These are phyloP conservation scores for Scheffersomyces quercinus DNA, from an alignment of 1,139 yeast genomes.

Conservation along the genomic window DNA sequence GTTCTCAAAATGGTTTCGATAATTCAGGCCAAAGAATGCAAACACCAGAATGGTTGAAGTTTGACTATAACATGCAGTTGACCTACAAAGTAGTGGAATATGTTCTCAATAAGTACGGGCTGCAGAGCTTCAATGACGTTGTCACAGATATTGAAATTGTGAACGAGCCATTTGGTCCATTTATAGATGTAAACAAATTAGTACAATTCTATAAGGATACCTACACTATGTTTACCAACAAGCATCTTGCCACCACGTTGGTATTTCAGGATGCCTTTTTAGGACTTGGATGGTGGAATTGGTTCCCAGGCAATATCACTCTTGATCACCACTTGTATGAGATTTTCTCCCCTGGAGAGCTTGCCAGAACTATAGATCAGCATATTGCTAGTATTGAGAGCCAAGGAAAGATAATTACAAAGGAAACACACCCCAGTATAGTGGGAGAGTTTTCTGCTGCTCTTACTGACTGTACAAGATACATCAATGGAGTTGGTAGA, in stretches of 20 bases:
- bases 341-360: conserved; percentile 69
- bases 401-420: conserved; percentile 51
- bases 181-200: conserved; percentile 57
- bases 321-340: conserved; percentile 93
- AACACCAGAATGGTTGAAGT: conserved; percentile 53
- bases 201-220: conserved; percentile 57
- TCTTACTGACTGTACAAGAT: conserved; percentile 84
- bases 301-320: conserved; percentile 61
- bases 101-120: conserved; percentile 62
- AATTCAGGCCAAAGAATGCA: conserved; percentile 83
- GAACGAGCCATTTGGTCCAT: conserved; percentile 86
- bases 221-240: conserved; percentile 50
- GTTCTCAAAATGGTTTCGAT: conserved; percentile 95
- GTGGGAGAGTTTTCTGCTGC: conserved; percentile 96
- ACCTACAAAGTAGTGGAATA: conserved; percentile 55
- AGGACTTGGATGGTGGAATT: conserved; percentile 62
- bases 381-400: conserved; percentile 65
- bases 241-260: conserved; percentile 53
- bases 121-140: conserved; percentile 63
- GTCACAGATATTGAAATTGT: conserved; percentile 82
- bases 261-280: conserved; percentile 78
- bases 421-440: conserved; percentile 72
- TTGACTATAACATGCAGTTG: conserved; percentile 40
- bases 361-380: conserved; percentile 55
- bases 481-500: conserved; percentile 89